These are phyloP conservation scores for Calonectria pseudoturangicola DNA, from an alignment of 2,329 filamentous ascomycete genomes.

Conservation along the genomic window DNA sequence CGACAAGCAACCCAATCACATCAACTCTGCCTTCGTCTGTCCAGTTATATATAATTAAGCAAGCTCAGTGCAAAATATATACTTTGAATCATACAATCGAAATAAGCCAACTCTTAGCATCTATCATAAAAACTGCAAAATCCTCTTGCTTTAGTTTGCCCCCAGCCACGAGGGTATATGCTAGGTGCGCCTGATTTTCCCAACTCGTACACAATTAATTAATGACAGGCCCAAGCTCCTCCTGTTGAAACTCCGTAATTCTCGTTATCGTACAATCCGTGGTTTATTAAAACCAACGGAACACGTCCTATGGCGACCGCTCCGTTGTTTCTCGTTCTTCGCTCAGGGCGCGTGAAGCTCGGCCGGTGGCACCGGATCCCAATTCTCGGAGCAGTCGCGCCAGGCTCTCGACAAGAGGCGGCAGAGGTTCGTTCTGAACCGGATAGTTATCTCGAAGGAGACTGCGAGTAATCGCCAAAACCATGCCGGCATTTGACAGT, in stretches of 20 bases:
- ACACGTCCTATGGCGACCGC: constrained; percentile 3
- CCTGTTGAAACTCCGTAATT: constrained; percentile 49
- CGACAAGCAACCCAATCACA: not conserved
- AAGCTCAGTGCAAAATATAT: not conserved
- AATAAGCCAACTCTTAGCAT: not conserved
- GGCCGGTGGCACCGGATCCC: constrained; percentile 31
- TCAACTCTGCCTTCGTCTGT: not conserved
- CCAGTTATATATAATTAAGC: not conserved
- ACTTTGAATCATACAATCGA: not conserved
- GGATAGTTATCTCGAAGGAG: constrained; percentile 50
- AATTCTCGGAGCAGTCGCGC: constrained; percentile 48
- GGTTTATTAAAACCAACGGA: not conserved
- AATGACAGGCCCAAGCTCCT: constrained; percentile 33
- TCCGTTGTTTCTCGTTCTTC: constrained; percentile 24
- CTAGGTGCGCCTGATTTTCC: not conserved
- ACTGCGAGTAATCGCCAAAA: constrained; percentile 43
- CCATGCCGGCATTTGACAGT: constrained; percentile 42
- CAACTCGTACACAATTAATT: constrained; percentile 6
- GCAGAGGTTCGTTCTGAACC: constrained; percentile 44
- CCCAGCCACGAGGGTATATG: constrained; percentile 10
- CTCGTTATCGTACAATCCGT: constrained; percentile 28
- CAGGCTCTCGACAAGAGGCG: constrained; percentile 49
- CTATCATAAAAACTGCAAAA: not conserved
- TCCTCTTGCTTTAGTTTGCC: not conserved
- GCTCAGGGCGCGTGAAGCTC: constrained; percentile 28